Evolutionary conservation across 176 grass and related monocot species (phyloP).

Genomic region (Calamus simplicifolius): DNA sequence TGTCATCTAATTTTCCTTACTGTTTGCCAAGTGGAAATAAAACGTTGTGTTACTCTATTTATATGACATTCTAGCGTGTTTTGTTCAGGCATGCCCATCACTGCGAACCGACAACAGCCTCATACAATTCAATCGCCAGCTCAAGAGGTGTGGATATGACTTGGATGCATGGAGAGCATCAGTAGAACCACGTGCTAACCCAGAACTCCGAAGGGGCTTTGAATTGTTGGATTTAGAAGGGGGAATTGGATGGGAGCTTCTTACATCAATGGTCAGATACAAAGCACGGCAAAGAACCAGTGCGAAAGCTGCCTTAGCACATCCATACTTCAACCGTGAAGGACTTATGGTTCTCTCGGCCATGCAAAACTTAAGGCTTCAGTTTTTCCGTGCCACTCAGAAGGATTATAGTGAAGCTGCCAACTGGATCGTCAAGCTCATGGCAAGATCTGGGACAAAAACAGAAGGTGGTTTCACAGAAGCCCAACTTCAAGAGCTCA

Average conservation of each 20-base stretch:
- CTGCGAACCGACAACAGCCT: slow-evolving; percentile 77
- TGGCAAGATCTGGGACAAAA: slow-evolving; percentile 86
- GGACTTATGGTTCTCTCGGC: slow-evolving; percentile 75
- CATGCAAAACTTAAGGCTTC: slow-evolving; percentile 77
- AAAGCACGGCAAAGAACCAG: slow-evolving; percentile 81
- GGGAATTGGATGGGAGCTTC: slow-evolving; percentile 86
- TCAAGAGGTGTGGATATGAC: slow-evolving; percentile 73
- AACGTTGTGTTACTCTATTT: too few species aligned
- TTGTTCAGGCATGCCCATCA: slow-evolving; percentile 61
- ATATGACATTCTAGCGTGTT: neutral
- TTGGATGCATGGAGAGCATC: slow-evolving; percentile 64
- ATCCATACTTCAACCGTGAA: slow-evolving; percentile 83
- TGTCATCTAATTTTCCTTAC: too few species aligned
- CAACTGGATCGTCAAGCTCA: slow-evolving; percentile 64
- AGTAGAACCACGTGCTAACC: slow-evolving; percentile 71
- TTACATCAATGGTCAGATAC: slow-evolving; percentile 70
- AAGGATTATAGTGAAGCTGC: slow-evolving; percentile 85
- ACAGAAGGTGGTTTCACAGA: slow-evolving; percentile 91
- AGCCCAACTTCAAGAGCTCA: slow-evolving; percentile 86
- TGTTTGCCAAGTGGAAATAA: too few species aligned
- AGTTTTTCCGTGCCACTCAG: slow-evolving; percentile 80
- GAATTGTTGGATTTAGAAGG: slow-evolving; percentile 77
- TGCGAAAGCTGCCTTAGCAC: slow-evolving; percentile 69
- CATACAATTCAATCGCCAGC: slow-evolving; percentile 94
- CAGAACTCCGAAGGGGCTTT: slow-evolving; percentile 72